Percentiles rank a stretch among this genome's conserved stretches.
phyloP scores from a whole-genome alignment of 495 filamentous ascomycete genomes.

The Recurvomyces mirabilis region DNA sequence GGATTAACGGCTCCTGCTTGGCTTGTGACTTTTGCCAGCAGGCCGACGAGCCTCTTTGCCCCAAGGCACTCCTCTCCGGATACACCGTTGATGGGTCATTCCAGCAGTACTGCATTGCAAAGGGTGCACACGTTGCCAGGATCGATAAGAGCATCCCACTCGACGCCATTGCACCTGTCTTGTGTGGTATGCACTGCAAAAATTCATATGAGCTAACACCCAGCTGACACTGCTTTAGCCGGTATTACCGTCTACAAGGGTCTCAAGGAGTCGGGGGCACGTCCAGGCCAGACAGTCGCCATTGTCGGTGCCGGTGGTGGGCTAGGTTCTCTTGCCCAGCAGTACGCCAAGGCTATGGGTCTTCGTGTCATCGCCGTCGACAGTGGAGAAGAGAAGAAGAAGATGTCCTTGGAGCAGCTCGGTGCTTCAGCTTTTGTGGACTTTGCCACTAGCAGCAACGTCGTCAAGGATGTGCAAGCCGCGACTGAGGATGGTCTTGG shows the following conservation, averaged over 20 bases:
- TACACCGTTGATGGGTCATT: slow-evolving; percentile 90
- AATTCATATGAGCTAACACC: background rate
- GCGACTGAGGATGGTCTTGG: slow-evolving; percentile 68
- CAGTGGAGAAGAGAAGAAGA: slow-evolving; percentile 62
- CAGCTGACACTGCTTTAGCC: slow-evolving; percentile 41
- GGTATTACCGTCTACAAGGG: slow-evolving; percentile 93
- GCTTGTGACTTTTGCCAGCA: slow-evolving; percentile 69
- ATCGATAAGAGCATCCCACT: slow-evolving; percentile 65
- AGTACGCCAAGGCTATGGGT: slow-evolving; percentile 87
- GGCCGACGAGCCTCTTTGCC: slow-evolving; percentile 67
- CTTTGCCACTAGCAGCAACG: slow-evolving; percentile 57
- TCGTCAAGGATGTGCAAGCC: slow-evolving; percentile 73
- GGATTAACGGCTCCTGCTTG: slow-evolving; percentile 77
- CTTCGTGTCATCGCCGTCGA: slow-evolving; percentile 69
- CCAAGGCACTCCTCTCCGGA: slow-evolving; percentile 60
- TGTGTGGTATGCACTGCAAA: slow-evolving; percentile 27
- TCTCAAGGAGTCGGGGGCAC: slow-evolving; percentile 65
- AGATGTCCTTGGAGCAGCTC: slow-evolving; percentile 49
- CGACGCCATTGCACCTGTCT: slow-evolving; percentile 67
- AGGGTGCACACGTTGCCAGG: slow-evolving; percentile 68
- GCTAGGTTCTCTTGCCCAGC: slow-evolving; percentile 67
- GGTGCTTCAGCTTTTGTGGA: slow-evolving; percentile 68
- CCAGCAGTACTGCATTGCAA: slow-evolving; percentile 83
- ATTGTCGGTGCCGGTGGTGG: slow-evolving; percentile 86
- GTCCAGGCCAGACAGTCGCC: slow-evolving; percentile 67